phyloP scores from a whole-genome alignment of 495 filamentous ascomycete species.

The Tuber brumale region DNA sequence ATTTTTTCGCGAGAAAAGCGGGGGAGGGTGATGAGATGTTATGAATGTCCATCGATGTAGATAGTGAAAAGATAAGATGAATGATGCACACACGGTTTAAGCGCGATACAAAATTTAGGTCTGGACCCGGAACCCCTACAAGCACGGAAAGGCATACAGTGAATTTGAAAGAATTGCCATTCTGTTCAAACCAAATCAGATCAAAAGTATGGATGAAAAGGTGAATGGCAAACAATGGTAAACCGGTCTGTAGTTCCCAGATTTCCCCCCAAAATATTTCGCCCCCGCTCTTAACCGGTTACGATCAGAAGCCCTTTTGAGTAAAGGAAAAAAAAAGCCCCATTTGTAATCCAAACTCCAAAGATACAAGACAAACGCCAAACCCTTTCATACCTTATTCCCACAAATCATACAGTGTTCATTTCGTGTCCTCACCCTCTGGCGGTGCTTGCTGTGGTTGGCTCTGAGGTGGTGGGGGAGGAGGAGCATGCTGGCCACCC shows the following conservation, averaged over 20 bases:
- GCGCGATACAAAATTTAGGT: neutral
- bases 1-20: neutral
- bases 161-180: neutral
- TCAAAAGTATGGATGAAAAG: neutral
- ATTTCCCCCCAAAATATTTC: neutral
- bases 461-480: constrained; percentile 25
- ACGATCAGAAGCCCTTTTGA: neutral
- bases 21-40: neutral
- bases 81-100: neutral
- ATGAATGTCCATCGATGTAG: neutral
- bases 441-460: constrained; percentile 22
- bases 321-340: constrained; percentile 6
- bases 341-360: constrained; percentile 35
- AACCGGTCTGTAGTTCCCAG: neutral
- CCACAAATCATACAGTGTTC: constrained; percentile 11
- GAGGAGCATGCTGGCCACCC: constrained; percentile 28
- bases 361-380: constrained; percentile 37
- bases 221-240: neutral
- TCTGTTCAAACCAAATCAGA: neutral
- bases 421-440: constrained; percentile 31
- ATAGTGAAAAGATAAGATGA: neutral
- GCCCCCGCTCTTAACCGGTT: neutral
- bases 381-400: constrained; percentile 24
- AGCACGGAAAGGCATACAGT: neutral
- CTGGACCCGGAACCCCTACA: neutral